Evolutionary conservation across 164 flowering plant genomes (phyloP), one percentile per base, ranked within the genome.

Genomic region (Magnolia sinica): DNA sequence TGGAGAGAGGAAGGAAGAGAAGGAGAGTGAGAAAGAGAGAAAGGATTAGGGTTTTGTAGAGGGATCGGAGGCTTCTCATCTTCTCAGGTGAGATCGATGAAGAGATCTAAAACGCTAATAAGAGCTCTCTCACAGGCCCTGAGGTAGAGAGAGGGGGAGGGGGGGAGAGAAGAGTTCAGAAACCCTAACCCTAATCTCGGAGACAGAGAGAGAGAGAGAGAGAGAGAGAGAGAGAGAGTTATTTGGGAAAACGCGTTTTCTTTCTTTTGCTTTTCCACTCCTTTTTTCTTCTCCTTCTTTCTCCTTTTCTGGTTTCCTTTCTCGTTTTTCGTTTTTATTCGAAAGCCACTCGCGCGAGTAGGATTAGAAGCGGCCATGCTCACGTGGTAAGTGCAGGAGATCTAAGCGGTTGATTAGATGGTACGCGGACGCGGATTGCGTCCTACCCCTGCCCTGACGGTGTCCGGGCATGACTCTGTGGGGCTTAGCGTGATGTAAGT

Each of bases 131-230:
- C 18, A n/a, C 7, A 50, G 45, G 9, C 55, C 24, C 24, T n/a
- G 45, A 58, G 55, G 18, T 18, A 74, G 45, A 37, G 45, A 37
- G 45, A 37, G 45, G 3, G 45, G 2, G 7, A 4, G 7, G 2
- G 51, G 20, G 23, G 50, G 58, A 73, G 80, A 80, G 76, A 58
- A 45, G 50, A 37, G 2, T 63, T 31, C 18, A 20, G 29, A 81
- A 77, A 77, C 81, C 80, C 80, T 71, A 75, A 75, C 78, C 67
- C 74, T 76, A 69, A 24, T n/a, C 55, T 52, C 24, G n/a, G n/a
- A n/a, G n/a, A n/a, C n/a, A 1, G 51, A 16, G 10, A 18, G 58
- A 64, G 14, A 71, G 75, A 37, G 63, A 31, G 65, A 58, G 22
- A 73, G 63, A 79, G 68, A 45, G 59, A 70, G 63, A 58, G 18